Base-by-base conservation (phyloP, 148 eudicot species). In the Oxyria digyna region DNA sequence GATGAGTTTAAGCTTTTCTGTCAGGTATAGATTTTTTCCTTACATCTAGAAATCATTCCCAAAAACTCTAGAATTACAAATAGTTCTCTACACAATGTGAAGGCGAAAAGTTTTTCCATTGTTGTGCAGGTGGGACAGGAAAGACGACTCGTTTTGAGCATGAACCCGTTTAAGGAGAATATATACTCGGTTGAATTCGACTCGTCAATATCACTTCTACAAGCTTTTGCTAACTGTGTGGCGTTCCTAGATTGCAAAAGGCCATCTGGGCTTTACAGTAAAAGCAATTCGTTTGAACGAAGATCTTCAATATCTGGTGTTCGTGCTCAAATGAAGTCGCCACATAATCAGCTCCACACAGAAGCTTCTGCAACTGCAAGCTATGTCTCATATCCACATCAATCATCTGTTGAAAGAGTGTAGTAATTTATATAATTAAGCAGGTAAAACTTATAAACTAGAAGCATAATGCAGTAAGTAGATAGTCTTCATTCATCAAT, bases 171-270 rank as follows among this genome's bases (percentile, higher is more conserved):
- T 77, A 84, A 85, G 78, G 87, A 89, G 27, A 78, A 86, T 5
- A 71, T 89, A 46, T 84, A 79, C 80, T 85, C 96, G 0, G 86
- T 87, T 42, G 89, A 89, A 63, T 91, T 89, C 70, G 62, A 69
- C 73, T 78, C 97, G 17, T 80, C 93, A 3, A 72, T 91, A 69
- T 71, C 91, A 15, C 79, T 81, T 43, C 78, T 91, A 17, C 96
- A 85, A 81, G 91, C 97, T 52, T 91, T 91, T 79, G 85, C 97
- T 33, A 70, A 83, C 8, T 84, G 83, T 52, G 71, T 89, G 71
- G 81, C 97, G 31, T 74, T 80, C 41, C 64, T 87, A 45, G 87
- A 85, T 63, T 74, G 86, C 68, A 74, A 68, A 73, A 78, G 80
- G 69, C 81, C 88, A 29, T 72, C 79, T 17, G 38, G 78, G 54